Base-by-base conservation (phyloP, 768 basidiomycete species). In the Mycena alexandri region DNA sequence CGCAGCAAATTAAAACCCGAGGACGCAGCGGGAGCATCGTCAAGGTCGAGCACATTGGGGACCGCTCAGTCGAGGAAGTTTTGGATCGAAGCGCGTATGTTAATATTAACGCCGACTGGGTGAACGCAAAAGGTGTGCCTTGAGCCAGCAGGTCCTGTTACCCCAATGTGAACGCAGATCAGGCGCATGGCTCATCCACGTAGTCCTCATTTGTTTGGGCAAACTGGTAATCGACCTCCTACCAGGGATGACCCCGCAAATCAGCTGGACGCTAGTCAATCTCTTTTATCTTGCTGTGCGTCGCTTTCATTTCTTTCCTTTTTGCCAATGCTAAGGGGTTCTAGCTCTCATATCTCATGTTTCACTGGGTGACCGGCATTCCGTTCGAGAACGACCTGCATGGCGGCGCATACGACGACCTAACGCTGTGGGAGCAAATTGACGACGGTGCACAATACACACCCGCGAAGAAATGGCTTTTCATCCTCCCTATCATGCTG, bases 371-470 rank as follows among this genome's bases (percentile, higher is more conserved):
- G 55, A 98, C 96, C 11, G 97, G 97, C 60, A 95, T 97, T 47
- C 97, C 97, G 10, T 99, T 99, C 78, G 92, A 95, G 74, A 90
- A 89, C 63, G 90, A 93, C 67, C 82, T 92, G 48, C 93, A 94
- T 72, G 92, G 91, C 13, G 98, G 98, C 24, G 98, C 95, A 14
- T 99, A 97, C 80, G 98, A 99, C 77, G 95, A 98, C 73, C 86
- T 99, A 53, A 99, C 98, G 0, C 83, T 99, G 34, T 99, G 98
- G 98, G 98, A 99, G 76, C 98, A 99, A 84, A 99, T 99, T 55
- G 98, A 99, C 79, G 93, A 94, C 55, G 98, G 98, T 43, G 98
- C 96, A 0, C 98, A 99, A 75, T 98, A 99, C 79, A 99, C 98
- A 7, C 98, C 98, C 0, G 91, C 98, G 7, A 98, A 95, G 83